A percentile compares a stretch with the other conserved stretches of the same genome.
These are phyloP conservation scores for Neurospora sp. DNA, from an alignment of 495 filamentous ascomycete genomes.

Conservation along the genomic window DNA sequence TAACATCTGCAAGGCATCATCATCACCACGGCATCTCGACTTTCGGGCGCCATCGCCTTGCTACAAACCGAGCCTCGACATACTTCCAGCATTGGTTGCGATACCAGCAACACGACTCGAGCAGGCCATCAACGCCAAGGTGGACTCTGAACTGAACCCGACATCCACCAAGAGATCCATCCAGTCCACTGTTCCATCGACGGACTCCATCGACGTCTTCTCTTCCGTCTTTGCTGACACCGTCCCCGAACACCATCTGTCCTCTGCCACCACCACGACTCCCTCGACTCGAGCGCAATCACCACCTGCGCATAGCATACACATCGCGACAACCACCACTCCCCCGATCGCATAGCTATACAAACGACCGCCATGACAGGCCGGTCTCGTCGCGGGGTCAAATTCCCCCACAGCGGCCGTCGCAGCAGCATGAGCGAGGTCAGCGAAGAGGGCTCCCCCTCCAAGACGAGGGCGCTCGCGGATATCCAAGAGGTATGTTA, in stretches of 20 bases:
- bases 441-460: constrained; percentile 54
- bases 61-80: background rate
- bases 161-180: background rate
- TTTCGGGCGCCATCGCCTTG: background rate
- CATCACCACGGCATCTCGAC: background rate
- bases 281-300: background rate
- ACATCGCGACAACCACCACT: background rate
- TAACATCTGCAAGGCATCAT: background rate
- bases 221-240: background rate
- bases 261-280: background rate
- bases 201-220: too few relatives aligned
- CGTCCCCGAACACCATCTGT: background rate
- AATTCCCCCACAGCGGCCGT: constrained; percentile 66
- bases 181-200: background rate
- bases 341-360: background rate
- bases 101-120: background rate
- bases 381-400: constrained; percentile 58
- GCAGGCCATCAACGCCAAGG: background rate
- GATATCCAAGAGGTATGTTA: constrained; percentile 29
- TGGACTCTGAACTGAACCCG: background rate
- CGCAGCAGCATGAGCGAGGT: constrained; percentile 68
- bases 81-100: background rate
- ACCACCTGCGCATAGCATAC: background rate
- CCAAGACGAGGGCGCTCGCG: constrained; percentile 32
- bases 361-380: constrained; percentile 16